Base-by-base conservation (phyloP, 345 rosid genomes). In the Bruguiera gymnorhiza region DNA sequence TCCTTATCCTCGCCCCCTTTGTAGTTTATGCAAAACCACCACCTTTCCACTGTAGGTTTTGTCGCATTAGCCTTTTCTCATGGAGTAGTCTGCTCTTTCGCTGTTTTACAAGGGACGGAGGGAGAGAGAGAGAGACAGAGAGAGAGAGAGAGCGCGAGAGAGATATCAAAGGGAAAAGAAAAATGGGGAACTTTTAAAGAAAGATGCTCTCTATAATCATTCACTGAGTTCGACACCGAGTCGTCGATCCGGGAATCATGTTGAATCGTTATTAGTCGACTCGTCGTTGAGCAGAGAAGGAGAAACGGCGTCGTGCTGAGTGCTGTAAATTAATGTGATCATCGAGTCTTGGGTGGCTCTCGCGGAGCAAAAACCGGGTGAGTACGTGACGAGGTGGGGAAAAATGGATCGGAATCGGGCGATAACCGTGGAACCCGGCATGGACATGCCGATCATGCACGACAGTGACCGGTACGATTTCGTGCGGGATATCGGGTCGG, bases 381-480 rank as follows among this genome's bases (percentile, higher is more conserved):
- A 34, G 37, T 52, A 53, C 3, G 57, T 53, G 57, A 55, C 59
- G 59, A 55, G n/a, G 7, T 13, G 59, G 30, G 23, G 26, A n/a
- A 7, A 23, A 4, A 77, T 72, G 73, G 64, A 77, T 68, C 65
- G 76, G 62, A 56, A 56, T 56, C 61, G 73, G 68, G 34, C 70
- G 74, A 30, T 72, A 20, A 72, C 73, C 9, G 54, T 69, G n/a
- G 80, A 73, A 1, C 76, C 77, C 1, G 80, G 74, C 30, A 68
- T 73, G 77, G 80, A 77, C 53, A 64, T 68, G 76, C 80, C 76
- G 67, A 77, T 77, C 77, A 72, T 77, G 80, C 80, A 77, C 57
- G 80, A 77, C 30, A 77, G 80, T 65, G 80, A 77, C 70, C 80
- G 80, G 30, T 77, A 77, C 74, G 80, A 77, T 60, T 69, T 77